Conservation (phyloP, 2,329 filamentous ascomycete species). For the Laburnicola sp. region DNA sequence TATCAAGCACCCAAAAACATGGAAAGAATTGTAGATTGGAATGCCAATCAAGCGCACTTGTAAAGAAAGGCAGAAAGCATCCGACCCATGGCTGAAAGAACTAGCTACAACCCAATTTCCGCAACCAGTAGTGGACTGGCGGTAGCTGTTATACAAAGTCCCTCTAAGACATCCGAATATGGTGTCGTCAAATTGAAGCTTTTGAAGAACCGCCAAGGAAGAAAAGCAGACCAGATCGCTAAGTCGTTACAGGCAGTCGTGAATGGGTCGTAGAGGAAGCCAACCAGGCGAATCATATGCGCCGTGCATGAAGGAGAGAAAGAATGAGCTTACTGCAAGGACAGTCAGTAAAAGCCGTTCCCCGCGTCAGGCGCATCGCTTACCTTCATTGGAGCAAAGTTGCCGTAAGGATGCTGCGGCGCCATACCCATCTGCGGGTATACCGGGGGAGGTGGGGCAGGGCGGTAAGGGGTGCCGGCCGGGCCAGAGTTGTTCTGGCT, state of each 20-base stretch:
- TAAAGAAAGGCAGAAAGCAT: slow-evolving; percentile 42
- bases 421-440: slow-evolving; percentile 72
- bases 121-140: slow-evolving; percentile 36
- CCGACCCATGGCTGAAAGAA: slow-evolving; percentile 31
- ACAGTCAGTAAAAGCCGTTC: slow-evolving; percentile 17
- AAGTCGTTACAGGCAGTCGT: slow-evolving; percentile 46
- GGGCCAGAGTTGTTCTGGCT: slow-evolving; percentile 98
- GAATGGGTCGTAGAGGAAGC: slow-evolving; percentile 42
- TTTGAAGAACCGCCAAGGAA: slow-evolving; percentile 44
- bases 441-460: slow-evolving; percentile 79
- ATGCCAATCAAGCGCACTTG: slow-evolving; percentile 43
- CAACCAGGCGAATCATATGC: slow-evolving; percentile 40
- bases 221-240: slow-evolving; percentile 42
- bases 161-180: slow-evolving; percentile 39
- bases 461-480: slow-evolving; percentile 94
- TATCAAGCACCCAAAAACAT: slow-evolving; percentile 30
- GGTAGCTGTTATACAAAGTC: slow-evolving; percentile 46
- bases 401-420: slow-evolving; percentile 63
- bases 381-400: slow-evolving; percentile 71
- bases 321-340: slow-evolving; percentile 44
- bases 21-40: slow-evolving; percentile 40
- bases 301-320: slow-evolving; percentile 42
- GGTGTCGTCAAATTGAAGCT: slow-evolving; percentile 45
- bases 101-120: slow-evolving; percentile 43
- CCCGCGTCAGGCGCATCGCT: slow-evolving; percentile 10